Percentiles rank a stretch among this genome's conserved stretches.
phyloP scores from a whole-genome alignment of 192 early-diverging fungal genomes.

The Backusella tarrabulga region DNA sequence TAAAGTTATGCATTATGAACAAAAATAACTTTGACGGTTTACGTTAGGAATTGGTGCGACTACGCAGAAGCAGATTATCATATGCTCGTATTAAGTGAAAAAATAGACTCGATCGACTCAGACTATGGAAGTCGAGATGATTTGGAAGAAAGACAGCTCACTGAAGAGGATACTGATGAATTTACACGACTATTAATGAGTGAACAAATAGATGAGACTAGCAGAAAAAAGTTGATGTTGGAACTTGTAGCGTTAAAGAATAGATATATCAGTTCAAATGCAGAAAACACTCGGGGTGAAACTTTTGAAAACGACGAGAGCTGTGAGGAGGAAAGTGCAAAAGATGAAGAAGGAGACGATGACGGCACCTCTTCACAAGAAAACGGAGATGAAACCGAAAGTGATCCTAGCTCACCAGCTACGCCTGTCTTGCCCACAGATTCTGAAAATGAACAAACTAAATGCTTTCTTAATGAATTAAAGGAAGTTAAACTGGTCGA shows the following conservation, averaged over 20 bases:
- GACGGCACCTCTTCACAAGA: neutral
- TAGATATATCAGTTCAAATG: neutral
- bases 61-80: conserved; percentile 8
- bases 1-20: neutral
- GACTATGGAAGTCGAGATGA: neutral
- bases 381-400: neutral
- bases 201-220: neutral
- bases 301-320: neutral
- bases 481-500: neutral
- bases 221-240: neutral
- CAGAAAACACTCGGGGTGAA: neutral
- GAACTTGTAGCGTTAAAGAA: neutral
- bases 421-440: neutral
- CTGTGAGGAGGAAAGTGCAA: neutral
- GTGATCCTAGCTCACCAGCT: conserved; percentile 5
- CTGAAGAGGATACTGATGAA: neutral
- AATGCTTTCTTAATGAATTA: neutral
- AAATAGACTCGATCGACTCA: neutral
- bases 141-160: neutral
- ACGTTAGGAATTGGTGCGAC: neutral
- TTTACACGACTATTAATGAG: neutral
- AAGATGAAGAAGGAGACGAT: neutral
- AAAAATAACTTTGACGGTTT: neutral
- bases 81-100: neutral
- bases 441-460: neutral